A percentile compares a stretch with the other conserved stretches of the same genome.
Evolutionary conservation across 345 rosid species (phyloP).

Genomic region (Rubroshorea leprosula): DNA sequence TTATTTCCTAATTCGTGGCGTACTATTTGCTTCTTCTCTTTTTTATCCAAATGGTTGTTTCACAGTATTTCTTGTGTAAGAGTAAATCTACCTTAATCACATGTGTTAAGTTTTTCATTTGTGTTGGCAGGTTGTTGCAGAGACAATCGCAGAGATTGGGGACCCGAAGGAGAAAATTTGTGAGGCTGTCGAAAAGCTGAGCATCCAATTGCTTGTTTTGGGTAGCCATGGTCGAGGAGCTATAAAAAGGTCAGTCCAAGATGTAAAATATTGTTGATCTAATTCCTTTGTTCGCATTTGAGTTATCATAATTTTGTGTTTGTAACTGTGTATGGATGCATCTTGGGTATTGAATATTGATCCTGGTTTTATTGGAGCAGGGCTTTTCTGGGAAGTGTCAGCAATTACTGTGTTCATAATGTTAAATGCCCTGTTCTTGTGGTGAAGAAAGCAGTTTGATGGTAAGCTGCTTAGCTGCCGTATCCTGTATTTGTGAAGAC

Average conservation of each 20-base stretch:
- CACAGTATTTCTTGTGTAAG: not conserved
- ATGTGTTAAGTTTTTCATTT: not conserved
- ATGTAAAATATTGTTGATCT: not conserved
- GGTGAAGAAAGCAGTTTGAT: constrained; percentile 32
- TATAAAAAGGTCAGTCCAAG: constrained; percentile 41
- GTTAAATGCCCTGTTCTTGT: constrained; percentile 45
- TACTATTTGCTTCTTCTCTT: too few species aligned
- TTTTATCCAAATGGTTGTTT: constrained; percentile 3
- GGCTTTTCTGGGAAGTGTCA: constrained; percentile 43
- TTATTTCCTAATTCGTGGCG: not conserved
- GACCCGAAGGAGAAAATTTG: constrained; percentile 44
- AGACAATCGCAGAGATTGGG: constrained; percentile 39
- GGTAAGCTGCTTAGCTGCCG: not conserved
- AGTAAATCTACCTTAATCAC: not conserved
- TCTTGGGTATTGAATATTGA: not conserved
- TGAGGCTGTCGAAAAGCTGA: constrained; percentile 39
- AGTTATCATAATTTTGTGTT: not conserved
- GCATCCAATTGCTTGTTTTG: constrained; percentile 36
- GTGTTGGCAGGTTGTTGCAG: constrained; percentile 43
- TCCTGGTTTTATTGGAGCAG: constrained; percentile 15
- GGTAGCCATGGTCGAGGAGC: constrained; percentile 55
- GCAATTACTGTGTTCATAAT: constrained; percentile 36
- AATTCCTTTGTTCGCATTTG: too few species aligned
- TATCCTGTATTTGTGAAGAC: not conserved
- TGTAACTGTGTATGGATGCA: not conserved